Evolutionary conservation across 441 rosid genomes (phyloP).

Genomic region (Populus hybrid): DNA sequence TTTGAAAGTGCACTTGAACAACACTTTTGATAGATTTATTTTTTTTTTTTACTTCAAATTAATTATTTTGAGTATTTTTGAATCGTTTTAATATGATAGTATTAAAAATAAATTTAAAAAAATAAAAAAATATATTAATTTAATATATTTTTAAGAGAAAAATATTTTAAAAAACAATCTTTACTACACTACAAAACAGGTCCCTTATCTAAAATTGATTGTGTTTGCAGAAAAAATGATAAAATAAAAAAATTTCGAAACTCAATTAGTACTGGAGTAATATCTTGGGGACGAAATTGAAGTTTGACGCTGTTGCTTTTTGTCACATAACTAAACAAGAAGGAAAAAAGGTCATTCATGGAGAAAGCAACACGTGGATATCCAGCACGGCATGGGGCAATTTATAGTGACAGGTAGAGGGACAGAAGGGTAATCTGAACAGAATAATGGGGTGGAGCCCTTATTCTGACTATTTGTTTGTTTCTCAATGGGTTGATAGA

Average conservation of each 20-base stretch:
- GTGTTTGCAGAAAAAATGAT: background rate
- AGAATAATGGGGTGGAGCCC: background rate
- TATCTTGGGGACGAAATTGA: background rate
- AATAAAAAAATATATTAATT: no score
- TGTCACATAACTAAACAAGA: background rate
- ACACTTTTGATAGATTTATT: no score
- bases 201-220: background rate
- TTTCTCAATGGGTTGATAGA: background rate
- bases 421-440: background rate
- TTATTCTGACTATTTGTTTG: background rate
- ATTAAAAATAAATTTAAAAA: no score
- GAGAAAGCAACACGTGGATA: background rate
- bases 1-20: no score
- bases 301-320: background rate
- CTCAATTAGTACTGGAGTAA: background rate
- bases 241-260: no score
- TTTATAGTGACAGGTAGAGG: background rate
- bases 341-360: background rate
- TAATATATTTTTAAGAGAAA: no score
- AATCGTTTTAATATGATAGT: no score
- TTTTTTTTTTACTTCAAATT: no score
- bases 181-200: no score
- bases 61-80: no score
- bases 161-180: no score
- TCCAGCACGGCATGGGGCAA: background rate